These are phyloP conservation scores for Boeremia exigua DNA, from an alignment of 2,329 filamentous ascomycete genomes.

Conservation along the genomic window DNA sequence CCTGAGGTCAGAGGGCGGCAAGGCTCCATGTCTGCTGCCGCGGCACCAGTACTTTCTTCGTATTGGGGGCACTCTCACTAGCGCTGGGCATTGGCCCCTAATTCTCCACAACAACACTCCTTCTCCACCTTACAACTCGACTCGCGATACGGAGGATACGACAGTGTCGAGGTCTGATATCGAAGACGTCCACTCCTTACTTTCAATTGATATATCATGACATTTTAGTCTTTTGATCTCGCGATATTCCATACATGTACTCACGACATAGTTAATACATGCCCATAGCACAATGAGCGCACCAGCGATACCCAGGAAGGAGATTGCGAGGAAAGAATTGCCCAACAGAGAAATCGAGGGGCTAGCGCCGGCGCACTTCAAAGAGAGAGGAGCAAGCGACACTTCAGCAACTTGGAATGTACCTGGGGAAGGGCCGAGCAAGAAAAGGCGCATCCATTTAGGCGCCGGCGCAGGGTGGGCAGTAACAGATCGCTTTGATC, in stretches of 20 bases:
- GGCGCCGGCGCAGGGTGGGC: conserved; percentile 30
- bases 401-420: conserved; percentile 9
- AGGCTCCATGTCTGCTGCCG: conserved; percentile 14
- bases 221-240: conserved; percentile 17
- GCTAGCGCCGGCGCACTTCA: conserved; percentile 28
- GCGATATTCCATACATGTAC: conserved; percentile 19
- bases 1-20: conserved; percentile 14
- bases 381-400: conserved; percentile 11
- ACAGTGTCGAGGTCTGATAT: conserved; percentile 17
- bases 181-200: conserved; percentile 28
- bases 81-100: conserved; percentile 14
- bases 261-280: conserved; percentile 9
- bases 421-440: neutral
- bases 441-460: conserved; percentile 7
- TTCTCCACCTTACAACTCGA: conserved; percentile 18
- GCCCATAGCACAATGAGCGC: conserved; percentile 25
- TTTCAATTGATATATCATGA: conserved; percentile 15
- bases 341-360: conserved; percentile 4
- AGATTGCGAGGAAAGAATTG: conserved; percentile 14
- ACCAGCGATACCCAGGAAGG: conserved; percentile 27
- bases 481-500: conserved; percentile 43
- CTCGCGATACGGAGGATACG: conserved; percentile 5
- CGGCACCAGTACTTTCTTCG: conserved; percentile 1
- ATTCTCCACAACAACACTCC: conserved; percentile 19
- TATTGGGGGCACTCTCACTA: conserved; percentile 11